A percentile compares a stretch with the other conserved stretches of the same genome.
phyloP scores from a whole-genome alignment of 352 stramenopile genomes.

The Pythium rishiriense region DNA sequence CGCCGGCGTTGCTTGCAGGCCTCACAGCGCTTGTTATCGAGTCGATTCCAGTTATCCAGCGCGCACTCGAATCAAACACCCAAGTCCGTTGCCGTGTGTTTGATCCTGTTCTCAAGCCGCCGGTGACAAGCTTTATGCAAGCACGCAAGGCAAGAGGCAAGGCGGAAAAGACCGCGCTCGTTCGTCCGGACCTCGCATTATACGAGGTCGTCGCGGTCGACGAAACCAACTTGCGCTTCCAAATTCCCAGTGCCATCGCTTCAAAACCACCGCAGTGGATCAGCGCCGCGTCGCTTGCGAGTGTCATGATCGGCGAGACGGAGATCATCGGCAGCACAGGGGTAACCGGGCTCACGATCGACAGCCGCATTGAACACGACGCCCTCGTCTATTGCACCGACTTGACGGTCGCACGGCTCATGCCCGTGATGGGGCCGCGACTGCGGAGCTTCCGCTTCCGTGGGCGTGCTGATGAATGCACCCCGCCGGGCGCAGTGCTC shows the following conservation, averaged over 20 bases:
- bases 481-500: not conserved
- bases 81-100: not conserved
- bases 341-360: not conserved
- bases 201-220: not conserved
- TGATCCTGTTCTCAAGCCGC: not conserved
- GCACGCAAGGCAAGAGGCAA: not conserved
- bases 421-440: not conserved
- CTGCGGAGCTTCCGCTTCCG: not conserved
- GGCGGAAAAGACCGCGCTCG: not conserved
- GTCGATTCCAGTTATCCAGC: not conserved
- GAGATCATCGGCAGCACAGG: not conserved
- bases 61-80: not conserved
- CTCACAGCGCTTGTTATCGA: not conserved
- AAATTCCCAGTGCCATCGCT: not conserved
- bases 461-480: not conserved
- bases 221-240: not conserved
- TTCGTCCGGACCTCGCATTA: not conserved
- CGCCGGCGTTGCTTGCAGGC: not conserved
- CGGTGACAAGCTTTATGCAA: not conserved
- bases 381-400: not conserved
- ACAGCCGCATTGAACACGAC: not conserved
- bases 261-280: not conserved
- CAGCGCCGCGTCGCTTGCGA: not conserved
- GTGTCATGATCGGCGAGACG: not conserved
- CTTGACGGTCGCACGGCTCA: not conserved